These are phyloP conservation scores for Cercospora sp. DNA, from an alignment of 2,329 filamentous ascomycete species.

Conservation along the genomic window DNA sequence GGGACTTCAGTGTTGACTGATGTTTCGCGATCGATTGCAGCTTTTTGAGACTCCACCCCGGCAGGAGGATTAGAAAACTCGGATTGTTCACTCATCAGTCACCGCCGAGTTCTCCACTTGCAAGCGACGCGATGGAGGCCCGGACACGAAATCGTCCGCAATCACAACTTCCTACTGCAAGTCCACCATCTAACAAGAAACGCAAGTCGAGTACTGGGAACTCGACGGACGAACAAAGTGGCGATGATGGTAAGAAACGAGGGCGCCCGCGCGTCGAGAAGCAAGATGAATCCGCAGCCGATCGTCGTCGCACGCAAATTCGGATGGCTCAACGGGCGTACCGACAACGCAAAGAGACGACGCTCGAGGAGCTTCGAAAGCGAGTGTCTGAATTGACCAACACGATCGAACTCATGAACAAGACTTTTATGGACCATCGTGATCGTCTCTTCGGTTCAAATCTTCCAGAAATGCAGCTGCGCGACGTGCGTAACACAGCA, in stretches of 20 bases:
- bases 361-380: conserved; percentile 71
- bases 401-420: conserved; percentile 72
- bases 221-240: conserved; percentile 27
- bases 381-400: conserved; percentile 69
- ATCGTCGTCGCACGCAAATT: conserved; percentile 83
- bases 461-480: conserved; percentile 25
- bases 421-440: conserved; percentile 59
- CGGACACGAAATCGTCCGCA: not conserved
- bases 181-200: conserved; percentile 14
- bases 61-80: not conserved
- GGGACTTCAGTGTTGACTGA: not conserved
- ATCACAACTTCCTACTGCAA: not conserved
- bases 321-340: conserved; percentile 84
- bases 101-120: not conserved
- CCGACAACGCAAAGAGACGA: conserved; percentile 78
- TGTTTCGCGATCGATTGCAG: not conserved
- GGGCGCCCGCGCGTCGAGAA: conserved; percentile 74
- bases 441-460: conserved; percentile 27
- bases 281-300: conserved; percentile 74
- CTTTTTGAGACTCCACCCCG: not conserved
- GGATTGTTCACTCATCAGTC: conserved; percentile 1
- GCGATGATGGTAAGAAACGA: conserved; percentile 53
- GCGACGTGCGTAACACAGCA: conserved; percentile 29
- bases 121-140: conserved; percentile 8
- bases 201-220: conserved; percentile 20